phyloP scores from a whole-genome alignment of 2,329 filamentous ascomycete genomes.

The Pseudonectria buxi region DNA sequence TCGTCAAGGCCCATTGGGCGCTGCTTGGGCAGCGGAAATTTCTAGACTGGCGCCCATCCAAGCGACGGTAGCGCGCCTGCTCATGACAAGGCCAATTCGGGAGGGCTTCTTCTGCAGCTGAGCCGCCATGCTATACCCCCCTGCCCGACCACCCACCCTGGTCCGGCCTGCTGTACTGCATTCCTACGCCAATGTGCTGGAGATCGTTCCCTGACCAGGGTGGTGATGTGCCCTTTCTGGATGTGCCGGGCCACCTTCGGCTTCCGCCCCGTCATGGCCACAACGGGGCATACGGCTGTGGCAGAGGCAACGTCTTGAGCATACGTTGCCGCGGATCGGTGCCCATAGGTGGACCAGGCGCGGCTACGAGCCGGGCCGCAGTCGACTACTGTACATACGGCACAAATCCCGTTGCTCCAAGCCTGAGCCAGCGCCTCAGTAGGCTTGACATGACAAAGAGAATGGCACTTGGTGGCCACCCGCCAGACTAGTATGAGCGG shows the following conservation, averaged over 20 bases:
- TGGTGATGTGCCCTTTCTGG: neutral
- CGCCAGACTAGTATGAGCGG: constrained; percentile 6
- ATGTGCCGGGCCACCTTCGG: constrained; percentile 3
- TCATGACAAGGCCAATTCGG: constrained; percentile 6
- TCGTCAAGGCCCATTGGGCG: constrained; percentile 12
- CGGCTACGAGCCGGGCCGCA: constrained; percentile 19
- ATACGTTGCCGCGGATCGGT: constrained; percentile 6
- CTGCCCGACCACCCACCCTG: neutral
- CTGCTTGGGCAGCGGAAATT: constrained; percentile 7
- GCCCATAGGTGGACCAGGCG: constrained; percentile 19
- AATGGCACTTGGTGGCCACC: constrained; percentile 3
- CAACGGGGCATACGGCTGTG: too few species aligned
- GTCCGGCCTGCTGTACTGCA: too few species aligned
- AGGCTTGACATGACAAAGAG: too few species aligned
- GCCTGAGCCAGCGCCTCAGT: too few species aligned
- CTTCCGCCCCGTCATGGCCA: constrained; percentile 1
- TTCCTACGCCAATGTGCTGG: too few species aligned
- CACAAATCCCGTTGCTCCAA: too few species aligned
- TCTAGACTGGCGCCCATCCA: constrained; percentile 10
- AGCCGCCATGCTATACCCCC: constrained; percentile 6
- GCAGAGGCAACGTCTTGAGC: neutral
- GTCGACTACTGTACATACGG: constrained; percentile 13
- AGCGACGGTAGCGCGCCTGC: constrained; percentile 8
- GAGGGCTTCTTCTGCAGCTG: constrained; percentile 7
- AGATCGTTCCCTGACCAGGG: too few species aligned